phyloP scores from a whole-genome alignment of 306 rosid species.

The Dalbergia cochinchinensis region DNA sequence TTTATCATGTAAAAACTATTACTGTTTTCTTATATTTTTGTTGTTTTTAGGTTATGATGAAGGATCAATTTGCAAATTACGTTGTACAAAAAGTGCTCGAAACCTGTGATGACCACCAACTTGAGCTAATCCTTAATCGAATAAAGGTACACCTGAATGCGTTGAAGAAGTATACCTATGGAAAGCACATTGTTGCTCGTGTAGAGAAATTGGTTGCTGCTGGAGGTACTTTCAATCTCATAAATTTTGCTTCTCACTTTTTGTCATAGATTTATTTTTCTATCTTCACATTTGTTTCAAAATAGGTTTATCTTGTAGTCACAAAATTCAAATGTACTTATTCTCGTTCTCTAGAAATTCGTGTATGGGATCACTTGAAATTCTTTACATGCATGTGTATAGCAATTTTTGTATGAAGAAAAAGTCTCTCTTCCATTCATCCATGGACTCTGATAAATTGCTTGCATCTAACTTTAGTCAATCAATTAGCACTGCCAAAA shows the following conservation, averaged over 20 bases:
- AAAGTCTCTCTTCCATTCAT: no score
- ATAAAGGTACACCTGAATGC: constrained; percentile 96
- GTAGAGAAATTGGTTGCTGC: constrained; percentile 99
- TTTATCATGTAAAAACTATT: not conserved
- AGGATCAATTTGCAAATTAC: constrained; percentile 96
- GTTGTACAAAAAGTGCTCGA: constrained; percentile 97
- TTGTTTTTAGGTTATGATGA: constrained; percentile 75
- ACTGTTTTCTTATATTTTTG: constrained; percentile 21
- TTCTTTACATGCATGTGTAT: not conserved
- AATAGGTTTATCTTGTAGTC: not conserved
- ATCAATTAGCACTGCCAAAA: no score
- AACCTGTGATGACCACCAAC: constrained; percentile 96
- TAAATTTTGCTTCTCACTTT: not conserved
- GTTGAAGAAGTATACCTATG: constrained; percentile 93
- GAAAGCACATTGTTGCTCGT: constrained; percentile 97
- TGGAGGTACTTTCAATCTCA: constrained; percentile 68
- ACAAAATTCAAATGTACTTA: not conserved
- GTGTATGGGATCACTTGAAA: not conserved
- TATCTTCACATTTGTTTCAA: not conserved
- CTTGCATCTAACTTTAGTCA: no score
- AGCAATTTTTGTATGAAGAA: no score
- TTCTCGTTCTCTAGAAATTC: not conserved
- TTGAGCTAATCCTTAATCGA: constrained; percentile 89
- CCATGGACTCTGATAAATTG: no score
- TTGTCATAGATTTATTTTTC: not conserved